These are phyloP conservation scores for Ogataea henricii DNA, from an alignment of 805 yeast genomes.

Conservation along the genomic window DNA sequence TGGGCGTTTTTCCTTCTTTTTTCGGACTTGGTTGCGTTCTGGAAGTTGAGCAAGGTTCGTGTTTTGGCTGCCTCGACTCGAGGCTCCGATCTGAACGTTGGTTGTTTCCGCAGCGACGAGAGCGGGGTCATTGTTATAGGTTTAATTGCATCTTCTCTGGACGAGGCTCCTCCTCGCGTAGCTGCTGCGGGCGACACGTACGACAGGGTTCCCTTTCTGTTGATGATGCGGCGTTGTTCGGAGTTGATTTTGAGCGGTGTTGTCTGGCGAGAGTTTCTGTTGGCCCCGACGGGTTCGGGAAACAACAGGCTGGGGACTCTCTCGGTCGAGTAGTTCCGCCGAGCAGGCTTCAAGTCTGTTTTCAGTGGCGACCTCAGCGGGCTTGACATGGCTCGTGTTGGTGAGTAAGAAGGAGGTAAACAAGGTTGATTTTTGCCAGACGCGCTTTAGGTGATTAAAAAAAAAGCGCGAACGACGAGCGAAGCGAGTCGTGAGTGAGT, in stretches of 20 bases:
- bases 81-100: slow-evolving; percentile 5
- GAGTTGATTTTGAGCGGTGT: slow-evolving; percentile 6
- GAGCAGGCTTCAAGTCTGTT: background rate
- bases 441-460: too few species aligned
- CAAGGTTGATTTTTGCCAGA: too few species aligned
- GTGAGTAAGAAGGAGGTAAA: too few species aligned
- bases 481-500: too few species aligned
- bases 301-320: slow-evolving; percentile 4
- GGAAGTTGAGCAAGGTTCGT: slow-evolving; percentile 12
- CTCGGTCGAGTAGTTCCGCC: background rate
- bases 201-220: slow-evolving; percentile 9
- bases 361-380: slow-evolving; percentile 2
- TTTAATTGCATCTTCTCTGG: slow-evolving; percentile 3
- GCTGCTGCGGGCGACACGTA: slow-evolving; percentile 5
- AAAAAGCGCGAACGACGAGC: too few species aligned
- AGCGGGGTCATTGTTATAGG: slow-evolving; percentile 20
- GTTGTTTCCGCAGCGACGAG: slow-evolving; percentile 16
- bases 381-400: slow-evolving; percentile 3
- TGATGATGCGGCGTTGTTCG: slow-evolving; percentile 6
- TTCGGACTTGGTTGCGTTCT: slow-evolving; percentile 14
- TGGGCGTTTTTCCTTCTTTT: background rate
- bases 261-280: background rate
- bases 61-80: background rate
- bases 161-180: background rate
- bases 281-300: background rate